These are phyloP conservation scores for Sesbania bispinosa DNA, from an alignment of 306 rosid species.

Conservation along the genomic window DNA sequence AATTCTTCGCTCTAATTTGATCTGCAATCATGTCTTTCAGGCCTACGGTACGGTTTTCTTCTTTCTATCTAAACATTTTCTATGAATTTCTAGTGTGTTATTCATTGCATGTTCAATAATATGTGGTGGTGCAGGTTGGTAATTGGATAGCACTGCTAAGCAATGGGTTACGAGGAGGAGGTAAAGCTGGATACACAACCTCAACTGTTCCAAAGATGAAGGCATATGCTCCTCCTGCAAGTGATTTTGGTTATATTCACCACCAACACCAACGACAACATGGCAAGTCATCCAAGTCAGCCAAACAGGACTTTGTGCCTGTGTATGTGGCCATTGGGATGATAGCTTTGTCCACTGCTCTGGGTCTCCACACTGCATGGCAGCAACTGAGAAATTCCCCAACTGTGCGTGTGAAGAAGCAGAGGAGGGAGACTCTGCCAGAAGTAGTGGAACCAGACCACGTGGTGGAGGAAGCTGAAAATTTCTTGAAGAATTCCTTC, in stretches of 20 bases:
- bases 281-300: neutral
- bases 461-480: constrained; percentile 51
- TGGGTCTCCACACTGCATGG: constrained; percentile 73
- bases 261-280: constrained; percentile 5
- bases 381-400: constrained; percentile 63
- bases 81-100: neutral
- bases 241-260: constrained; percentile 27
- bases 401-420: constrained; percentile 59
- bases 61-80: neutral
- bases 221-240: constrained; percentile 40
- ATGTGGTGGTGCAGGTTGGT: constrained; percentile 34
- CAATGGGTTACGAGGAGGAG: constrained; percentile 24
- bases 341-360: constrained; percentile 39
- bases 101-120: no score
- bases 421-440: constrained; percentile 68
- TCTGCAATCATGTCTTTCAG: constrained; percentile 39
- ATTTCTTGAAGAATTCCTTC: constrained; percentile 31
- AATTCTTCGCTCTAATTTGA: neutral
- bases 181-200: constrained; percentile 32
- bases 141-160: constrained; percentile 35
- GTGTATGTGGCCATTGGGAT: constrained; percentile 68
- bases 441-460: constrained; percentile 88
- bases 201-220: constrained; percentile 52
- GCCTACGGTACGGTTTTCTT: constrained; percentile 37
- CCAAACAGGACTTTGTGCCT: constrained; percentile 52